phyloP scores from a whole-genome alignment of 306 rosid species.

The Inga laurina region DNA sequence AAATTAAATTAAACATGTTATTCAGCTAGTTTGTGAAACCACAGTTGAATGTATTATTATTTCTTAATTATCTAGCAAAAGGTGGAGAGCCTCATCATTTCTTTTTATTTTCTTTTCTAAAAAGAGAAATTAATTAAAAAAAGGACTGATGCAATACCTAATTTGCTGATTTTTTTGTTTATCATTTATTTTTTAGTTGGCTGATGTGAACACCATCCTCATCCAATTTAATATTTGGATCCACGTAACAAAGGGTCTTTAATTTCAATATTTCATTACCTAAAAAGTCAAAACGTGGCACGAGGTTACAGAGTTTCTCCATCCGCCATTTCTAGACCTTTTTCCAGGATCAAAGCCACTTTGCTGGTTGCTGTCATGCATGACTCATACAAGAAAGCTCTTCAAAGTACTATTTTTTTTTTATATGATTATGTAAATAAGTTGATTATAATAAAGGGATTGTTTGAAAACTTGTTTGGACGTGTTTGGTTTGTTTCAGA shows the following conservation, averaged over 20 bases:
- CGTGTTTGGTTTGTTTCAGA: not conserved
- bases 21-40: not conserved
- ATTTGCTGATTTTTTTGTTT: not conserved
- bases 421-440: not conserved
- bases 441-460: not conserved
- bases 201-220: not conserved
- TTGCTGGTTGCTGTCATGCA: not conserved
- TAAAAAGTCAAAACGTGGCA: slow-evolving; percentile 12
- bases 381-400: not conserved
- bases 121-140: not conserved
- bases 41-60: not conserved
- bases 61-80: not conserved
- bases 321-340: not conserved
- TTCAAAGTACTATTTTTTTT: not conserved
- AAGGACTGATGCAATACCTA: not conserved
- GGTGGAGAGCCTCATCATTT: not conserved
- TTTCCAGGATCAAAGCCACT: slow-evolving; percentile 1
- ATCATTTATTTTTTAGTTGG: not conserved
- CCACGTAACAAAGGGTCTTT: not conserved
- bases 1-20: not conserved
- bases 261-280: not conserved
- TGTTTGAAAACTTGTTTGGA: not conserved
- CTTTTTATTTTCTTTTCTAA: not conserved
- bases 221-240: not conserved
- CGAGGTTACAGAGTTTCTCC: not conserved